Evolutionary conservation across 1,139 yeast genomes (phyloP), one percentile per base, ranked within the genome.

Genomic region (Yamadazyma aaseri): DNA sequence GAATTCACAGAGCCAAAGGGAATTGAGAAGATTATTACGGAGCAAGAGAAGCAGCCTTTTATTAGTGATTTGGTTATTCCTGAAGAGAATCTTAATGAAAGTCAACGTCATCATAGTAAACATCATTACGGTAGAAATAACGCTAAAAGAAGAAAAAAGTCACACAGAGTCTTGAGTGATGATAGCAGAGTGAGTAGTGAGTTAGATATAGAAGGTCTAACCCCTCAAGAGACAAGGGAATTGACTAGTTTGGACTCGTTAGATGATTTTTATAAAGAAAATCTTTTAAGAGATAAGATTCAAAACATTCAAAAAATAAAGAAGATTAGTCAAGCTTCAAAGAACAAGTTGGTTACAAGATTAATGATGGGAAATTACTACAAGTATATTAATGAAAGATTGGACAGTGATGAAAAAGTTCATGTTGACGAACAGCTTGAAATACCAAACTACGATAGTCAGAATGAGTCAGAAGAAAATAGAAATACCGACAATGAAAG

Each of bases 311-410:
- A 80, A 39, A 55, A 56, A 3, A 56, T 77, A 36, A 55, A 55
- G 2, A 58, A 53, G 20, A 45, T 81, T 23, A 51, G 63, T 27
- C 82, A 82, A 42, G 53, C 65, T 32, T 76, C 74, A 49, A 80
- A 84, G 51, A 76, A 81, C 42, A 65, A 73, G 54, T 53, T 79
- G 43, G 82, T 86, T 21, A 94, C 90, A 30, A 66, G 76, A 41
- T 61, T 86, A 33, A 86, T 86, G 95, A 82, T 86, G 71, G 84
- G 85, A 6, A 78, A 78, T 39, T 81, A 77, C 50, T 69, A 73
- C 45, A 72, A 72, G 42, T 71, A 68, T 41, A 58, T 69, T 28
- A 61, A 62, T 42, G 65, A 63, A 36, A 54, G 62, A 33, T 44
- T 61, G 21, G 31, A 38, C 42, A 17, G 17, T 8, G 28, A 32